Percentiles rank a stretch among this genome's conserved stretches.
Conservation (phyloP, 805 yeast species). For the Debaryomyces tyrocola region DNA sequence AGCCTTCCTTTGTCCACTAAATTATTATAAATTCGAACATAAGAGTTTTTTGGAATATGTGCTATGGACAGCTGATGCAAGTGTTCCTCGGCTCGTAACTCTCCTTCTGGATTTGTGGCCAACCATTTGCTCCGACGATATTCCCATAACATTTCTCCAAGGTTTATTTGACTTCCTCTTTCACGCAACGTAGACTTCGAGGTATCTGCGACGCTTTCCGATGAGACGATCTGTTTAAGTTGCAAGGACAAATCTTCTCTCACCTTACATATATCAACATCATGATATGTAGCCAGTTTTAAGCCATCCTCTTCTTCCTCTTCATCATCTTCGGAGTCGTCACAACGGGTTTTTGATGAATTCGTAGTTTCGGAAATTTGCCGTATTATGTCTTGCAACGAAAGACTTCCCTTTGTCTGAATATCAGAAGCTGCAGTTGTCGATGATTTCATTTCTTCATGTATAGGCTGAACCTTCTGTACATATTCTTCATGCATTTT, state of each 20-base stretch:
- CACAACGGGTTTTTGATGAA: slow-evolving; percentile 11
- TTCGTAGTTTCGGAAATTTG: slow-evolving; percentile 8
- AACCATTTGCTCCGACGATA: slow-evolving; percentile 70
- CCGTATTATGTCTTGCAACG: slow-evolving; percentile 23
- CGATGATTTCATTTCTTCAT: slow-evolving; percentile 7
- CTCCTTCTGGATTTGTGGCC: slow-evolving; percentile 19
- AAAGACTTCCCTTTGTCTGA: slow-evolving; percentile 4
- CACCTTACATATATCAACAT: slow-evolving; percentile 25
- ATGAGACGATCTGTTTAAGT: background rate
- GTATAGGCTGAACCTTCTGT: slow-evolving; percentile 7
- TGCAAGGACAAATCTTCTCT: slow-evolving; percentile 21
- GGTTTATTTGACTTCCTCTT: slow-evolving; percentile 13
- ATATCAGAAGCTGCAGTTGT: slow-evolving; percentile 11
- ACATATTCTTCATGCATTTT: slow-evolving; percentile 26
- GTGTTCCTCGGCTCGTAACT: slow-evolving; percentile 7
- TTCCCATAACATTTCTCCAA: slow-evolving; percentile 69
- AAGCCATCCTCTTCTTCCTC: slow-evolving; percentile 11
- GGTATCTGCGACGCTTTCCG: background rate
- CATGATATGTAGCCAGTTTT: slow-evolving; percentile 14
- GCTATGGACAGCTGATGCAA: slow-evolving; percentile 20
- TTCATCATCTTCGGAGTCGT: slow-evolving; percentile 10
- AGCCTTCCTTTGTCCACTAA: slow-evolving; percentile 70
- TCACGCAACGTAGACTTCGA: slow-evolving; percentile 6
- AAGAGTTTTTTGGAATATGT: slow-evolving; percentile 50
- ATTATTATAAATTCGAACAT: slow-evolving; percentile 62